Conservation (phyloP, 306 rosid genomes). For the Trifolium subterraneum region DNA sequence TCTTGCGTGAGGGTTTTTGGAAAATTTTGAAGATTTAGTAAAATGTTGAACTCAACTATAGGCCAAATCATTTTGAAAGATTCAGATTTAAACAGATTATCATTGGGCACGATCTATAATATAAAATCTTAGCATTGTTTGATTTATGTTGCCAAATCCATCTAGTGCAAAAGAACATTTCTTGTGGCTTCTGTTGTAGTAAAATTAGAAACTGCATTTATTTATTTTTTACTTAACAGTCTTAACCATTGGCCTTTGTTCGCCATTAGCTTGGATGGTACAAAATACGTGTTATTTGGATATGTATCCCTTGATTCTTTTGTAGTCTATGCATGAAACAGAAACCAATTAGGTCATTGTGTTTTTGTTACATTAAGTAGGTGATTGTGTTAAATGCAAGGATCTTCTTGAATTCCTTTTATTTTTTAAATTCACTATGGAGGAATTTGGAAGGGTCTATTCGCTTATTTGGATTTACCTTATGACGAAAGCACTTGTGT, state of each 20-base stretch:
- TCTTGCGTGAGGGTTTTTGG: neutral
- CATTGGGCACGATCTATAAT: neutral
- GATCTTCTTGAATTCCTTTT: constrained; percentile 22
- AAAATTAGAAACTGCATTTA: constrained; percentile 4
- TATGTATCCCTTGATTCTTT: constrained; percentile 14
- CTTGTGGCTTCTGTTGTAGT: neutral
- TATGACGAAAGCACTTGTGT: neutral
- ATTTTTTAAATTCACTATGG: constrained; percentile 10
- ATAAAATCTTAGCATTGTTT: neutral
- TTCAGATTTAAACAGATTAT: neutral
- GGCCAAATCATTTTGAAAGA: neutral
- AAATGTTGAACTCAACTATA: neutral
- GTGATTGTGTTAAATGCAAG: constrained; percentile 7
- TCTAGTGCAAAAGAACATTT: constrained; percentile 8
- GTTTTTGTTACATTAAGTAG: neutral
- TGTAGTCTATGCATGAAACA: neutral
- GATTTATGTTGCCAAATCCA: neutral
- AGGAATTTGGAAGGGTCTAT: neutral
- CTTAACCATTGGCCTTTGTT: neutral
- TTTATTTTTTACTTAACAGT: neutral
- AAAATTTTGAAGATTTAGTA: neutral
- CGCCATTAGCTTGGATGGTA: neutral
- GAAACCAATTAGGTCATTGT: constrained; percentile 5
- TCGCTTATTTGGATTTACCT: neutral
- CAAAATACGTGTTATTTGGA: neutral